These are phyloP conservation scores for Capsicum pubescens DNA, from an alignment of 257 asterid species.

Conservation along the genomic window DNA sequence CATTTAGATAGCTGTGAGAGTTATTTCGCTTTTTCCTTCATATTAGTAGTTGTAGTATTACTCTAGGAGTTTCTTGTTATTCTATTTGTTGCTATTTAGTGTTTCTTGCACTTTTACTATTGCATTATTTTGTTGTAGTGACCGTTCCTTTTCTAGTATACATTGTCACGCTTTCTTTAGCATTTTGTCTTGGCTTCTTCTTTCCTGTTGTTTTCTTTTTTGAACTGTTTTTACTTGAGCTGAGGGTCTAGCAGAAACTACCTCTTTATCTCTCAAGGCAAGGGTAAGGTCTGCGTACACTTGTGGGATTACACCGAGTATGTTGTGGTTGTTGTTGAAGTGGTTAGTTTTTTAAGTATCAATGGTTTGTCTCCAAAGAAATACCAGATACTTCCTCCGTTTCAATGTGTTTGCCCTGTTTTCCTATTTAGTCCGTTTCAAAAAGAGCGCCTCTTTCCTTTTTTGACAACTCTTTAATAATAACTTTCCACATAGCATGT, in stretches of 20 bases:
- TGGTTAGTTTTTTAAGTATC: neutral
- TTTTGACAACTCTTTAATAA: no score
- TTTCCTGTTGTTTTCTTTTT: neutral
- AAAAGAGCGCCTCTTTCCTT: no score
- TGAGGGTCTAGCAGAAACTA: neutral
- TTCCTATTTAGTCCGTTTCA: no score
- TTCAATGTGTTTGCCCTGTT: no score
- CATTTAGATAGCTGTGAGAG: no score
- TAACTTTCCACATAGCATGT: no score
- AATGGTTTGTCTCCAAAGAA: neutral
- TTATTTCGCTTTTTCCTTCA: no score
- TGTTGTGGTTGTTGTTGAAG: no score
- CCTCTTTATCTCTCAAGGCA: neutral
- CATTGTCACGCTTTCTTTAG: neutral
- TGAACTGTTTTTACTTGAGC: neutral
- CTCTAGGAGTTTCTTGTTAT: no score
- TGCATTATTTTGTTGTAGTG: neutral
- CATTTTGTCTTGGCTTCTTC: conserved; percentile 10
- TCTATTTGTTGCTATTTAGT: neutral
- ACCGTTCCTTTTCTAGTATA: neutral
- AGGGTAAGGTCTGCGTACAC: neutral
- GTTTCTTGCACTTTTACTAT: neutral
- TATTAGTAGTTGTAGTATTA: no score
- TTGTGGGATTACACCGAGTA: no score
- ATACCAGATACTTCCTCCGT: neutral